phyloP scores from a whole-genome alignment of 768 basidiomycete species.

The Collybia nuda region DNA sequence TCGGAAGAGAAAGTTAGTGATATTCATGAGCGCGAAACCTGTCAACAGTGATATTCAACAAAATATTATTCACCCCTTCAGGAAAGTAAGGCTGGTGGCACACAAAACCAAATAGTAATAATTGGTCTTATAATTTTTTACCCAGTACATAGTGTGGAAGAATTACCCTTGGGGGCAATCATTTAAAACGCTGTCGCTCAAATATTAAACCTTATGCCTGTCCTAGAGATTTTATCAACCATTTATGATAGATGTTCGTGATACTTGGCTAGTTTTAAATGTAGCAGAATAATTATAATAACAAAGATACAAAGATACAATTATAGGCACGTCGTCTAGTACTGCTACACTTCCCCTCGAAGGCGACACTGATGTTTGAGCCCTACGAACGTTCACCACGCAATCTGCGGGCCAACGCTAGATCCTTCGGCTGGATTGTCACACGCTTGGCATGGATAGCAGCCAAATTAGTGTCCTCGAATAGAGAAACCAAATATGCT shows the following conservation, averaged over 20 bases:
- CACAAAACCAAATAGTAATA: constrained; percentile 16
- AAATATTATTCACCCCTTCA: background rate
- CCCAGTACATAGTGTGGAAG: too few relatives aligned
- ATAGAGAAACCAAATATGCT: constrained; percentile 73
- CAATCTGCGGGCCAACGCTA: constrained; percentile 45
- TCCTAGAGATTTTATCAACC: too few relatives aligned
- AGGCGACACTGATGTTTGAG: background rate
- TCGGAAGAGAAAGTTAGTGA: constrained; percentile 12
- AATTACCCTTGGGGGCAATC: too few relatives aligned
- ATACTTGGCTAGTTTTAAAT: too few relatives aligned
- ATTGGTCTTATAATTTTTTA: too few relatives aligned
- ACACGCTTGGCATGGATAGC: constrained; percentile 62
- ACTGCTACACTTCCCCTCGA: background rate
- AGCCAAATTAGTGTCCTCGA: constrained; percentile 67
- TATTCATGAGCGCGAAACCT: constrained; percentile 15
- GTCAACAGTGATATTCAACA: background rate
- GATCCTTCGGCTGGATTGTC: constrained; percentile 64
- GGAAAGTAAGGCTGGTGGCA: constrained; percentile 1
- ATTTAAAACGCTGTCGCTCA: too few relatives aligned
- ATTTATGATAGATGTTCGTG: too few relatives aligned
- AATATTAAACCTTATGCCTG: too few relatives aligned
- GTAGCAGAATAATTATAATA: too few relatives aligned
- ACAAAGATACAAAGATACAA: background rate
- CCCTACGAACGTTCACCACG: constrained; percentile 33
- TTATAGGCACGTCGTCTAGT: background rate